phyloP scores from a whole-genome alignment of 768 basidiomycete genomes.

The Leucocoprinus leucothites region DNA sequence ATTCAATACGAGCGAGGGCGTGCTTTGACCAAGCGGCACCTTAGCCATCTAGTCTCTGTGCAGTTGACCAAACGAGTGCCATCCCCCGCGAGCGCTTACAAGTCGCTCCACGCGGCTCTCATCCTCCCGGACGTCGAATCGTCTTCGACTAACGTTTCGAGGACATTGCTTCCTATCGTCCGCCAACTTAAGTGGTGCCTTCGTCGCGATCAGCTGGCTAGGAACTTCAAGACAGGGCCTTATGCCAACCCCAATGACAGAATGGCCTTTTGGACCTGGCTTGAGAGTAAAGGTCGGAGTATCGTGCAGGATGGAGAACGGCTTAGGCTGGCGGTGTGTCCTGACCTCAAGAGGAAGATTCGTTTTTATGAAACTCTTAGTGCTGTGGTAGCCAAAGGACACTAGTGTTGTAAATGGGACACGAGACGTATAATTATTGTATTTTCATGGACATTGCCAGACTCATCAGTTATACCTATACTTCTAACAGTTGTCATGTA shows the following conservation, averaged over 20 bases:
- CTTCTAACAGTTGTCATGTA: not conserved
- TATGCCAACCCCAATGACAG: constrained; percentile 26
- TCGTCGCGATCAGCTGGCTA: constrained; percentile 59
- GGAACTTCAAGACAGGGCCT: constrained; percentile 46
- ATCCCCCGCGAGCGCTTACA: constrained; percentile 6
- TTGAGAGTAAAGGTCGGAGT: constrained; percentile 46
- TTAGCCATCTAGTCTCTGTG: constrained; percentile 47
- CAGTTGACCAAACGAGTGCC: constrained; percentile 46
- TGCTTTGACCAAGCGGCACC: constrained; percentile 51
- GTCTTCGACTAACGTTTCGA: constrained; percentile 52
- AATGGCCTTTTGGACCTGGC: constrained; percentile 47
- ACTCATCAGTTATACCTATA: no score
- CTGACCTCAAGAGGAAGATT: constrained; percentile 55
- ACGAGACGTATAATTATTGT: not conserved
- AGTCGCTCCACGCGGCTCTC: not conserved
- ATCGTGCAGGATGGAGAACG: constrained; percentile 62
- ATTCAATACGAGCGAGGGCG: constrained; percentile 61
- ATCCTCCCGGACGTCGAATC: constrained; percentile 60
- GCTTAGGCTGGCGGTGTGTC: constrained; percentile 66
- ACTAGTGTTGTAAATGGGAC: not conserved
- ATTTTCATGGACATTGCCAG: not conserved
- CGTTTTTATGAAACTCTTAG: constrained; percentile 53
- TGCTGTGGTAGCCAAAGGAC: not conserved
- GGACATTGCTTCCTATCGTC: constrained; percentile 60
- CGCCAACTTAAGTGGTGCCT: constrained; percentile 71